Conservation (phyloP, 768 basidiomycete species). For the Mycena pura region DNA sequence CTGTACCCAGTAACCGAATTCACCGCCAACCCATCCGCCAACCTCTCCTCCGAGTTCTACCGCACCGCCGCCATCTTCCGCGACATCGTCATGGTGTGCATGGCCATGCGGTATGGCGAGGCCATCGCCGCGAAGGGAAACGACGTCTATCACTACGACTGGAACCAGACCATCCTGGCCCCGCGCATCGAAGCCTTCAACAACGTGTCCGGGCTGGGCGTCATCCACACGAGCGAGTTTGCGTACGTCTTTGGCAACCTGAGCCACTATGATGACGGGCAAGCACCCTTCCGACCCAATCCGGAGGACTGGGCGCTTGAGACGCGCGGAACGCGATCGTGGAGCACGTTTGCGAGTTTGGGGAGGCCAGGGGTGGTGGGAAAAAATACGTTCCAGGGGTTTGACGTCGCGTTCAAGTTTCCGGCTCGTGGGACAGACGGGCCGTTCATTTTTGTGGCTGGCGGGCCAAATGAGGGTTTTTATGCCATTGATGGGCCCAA, state of each 20-base stretch:
- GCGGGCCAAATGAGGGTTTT: slow-evolving; percentile 1
- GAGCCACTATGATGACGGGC: slow-evolving; percentile 1
- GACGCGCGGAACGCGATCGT: slow-evolving; percentile 8
- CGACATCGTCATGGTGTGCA: neutral
- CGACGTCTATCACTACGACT: slow-evolving; percentile 2
- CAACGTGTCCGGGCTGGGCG: neutral
- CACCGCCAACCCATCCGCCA: neutral
- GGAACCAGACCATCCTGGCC: slow-evolving; percentile 7
- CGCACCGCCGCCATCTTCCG: neutral
- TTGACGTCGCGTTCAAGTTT: slow-evolving; percentile 4
- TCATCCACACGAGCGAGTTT: slow-evolving; percentile 7
- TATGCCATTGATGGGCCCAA: neutral
- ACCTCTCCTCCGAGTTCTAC: neutral
- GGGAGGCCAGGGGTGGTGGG: slow-evolving; percentile 6
- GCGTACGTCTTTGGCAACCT: slow-evolving; percentile 10
- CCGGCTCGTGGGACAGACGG: slow-evolving; percentile 1
- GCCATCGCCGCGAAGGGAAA: neutral
- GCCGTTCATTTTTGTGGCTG: slow-evolving; percentile 5
- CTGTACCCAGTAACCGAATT: neutral
- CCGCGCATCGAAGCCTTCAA: neutral
- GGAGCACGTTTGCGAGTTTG: slow-evolving; percentile 8
- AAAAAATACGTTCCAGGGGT: slow-evolving; percentile 9
- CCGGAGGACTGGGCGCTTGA: neutral
- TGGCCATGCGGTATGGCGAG: neutral
- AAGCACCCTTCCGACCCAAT: neutral